A percentile compares a stretch with the other conserved stretches of the same genome.
Conservation (phyloP, 2,329 filamentous ascomycete genomes). For the Exophiala xenobiotica region DNA sequence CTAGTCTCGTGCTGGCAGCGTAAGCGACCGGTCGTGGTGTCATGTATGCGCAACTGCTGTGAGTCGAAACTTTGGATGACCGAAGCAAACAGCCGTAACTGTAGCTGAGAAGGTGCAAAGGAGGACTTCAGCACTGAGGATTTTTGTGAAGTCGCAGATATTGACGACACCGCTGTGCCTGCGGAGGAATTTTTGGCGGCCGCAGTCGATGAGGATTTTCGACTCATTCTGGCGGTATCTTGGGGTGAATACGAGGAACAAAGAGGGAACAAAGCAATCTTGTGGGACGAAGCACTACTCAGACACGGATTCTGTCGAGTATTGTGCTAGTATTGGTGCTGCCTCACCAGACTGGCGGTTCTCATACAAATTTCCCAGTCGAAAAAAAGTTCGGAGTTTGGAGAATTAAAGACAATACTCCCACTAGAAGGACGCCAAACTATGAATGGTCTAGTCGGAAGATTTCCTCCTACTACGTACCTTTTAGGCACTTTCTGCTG, state of each 20-base stretch:
- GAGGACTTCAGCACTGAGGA: conserved; percentile 51
- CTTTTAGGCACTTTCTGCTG: background rate
- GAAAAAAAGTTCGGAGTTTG: conserved; percentile 42
- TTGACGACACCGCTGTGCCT: conserved; percentile 37
- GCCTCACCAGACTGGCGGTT: background rate
- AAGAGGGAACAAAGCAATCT: conserved; percentile 12
- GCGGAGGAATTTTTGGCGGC: conserved; percentile 47
- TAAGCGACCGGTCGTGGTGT: conserved; percentile 50
- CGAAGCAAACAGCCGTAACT: conserved; percentile 54
- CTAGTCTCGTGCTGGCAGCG: conserved; percentile 51
- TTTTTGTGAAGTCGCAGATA: conserved; percentile 38
- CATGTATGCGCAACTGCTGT: conserved; percentile 54
- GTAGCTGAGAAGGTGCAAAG: conserved; percentile 52
- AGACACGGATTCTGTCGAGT: conserved; percentile 27
- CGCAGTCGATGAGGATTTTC: conserved; percentile 45
- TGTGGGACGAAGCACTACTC: conserved; percentile 6
- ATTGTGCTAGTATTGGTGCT: background rate
- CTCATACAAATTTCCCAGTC: background rate
- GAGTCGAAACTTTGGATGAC: conserved; percentile 54
- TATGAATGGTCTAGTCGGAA: too few species aligned
- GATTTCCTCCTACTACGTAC: background rate
- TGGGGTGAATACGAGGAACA: background rate
- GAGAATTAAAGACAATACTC: conserved; percentile 1
- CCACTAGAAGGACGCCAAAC: background rate
- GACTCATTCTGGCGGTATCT: conserved; percentile 41